Evolutionary conservation across 306 rosid genomes (phyloP), one percentile per base, ranked within the genome.

Genomic region (Pachyrhizus erosus): DNA sequence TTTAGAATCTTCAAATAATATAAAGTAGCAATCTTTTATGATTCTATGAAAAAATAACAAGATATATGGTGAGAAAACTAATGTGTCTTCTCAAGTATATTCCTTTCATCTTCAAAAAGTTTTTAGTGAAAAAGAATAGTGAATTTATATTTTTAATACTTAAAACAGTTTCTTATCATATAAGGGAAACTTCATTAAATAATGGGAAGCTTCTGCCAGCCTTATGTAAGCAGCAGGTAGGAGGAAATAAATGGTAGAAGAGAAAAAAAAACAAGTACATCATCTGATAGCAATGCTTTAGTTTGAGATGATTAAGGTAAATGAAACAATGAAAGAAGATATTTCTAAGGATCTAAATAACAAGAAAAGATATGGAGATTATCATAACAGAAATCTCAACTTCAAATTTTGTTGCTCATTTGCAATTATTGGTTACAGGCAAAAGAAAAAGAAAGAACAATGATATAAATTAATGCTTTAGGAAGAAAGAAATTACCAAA

Each of bases 401-500:
- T 21, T 23, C 17, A 26, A 26, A 26, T 60, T 10, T 60, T 60
- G 61, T 57, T 5, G 2, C 37, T 10, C 37, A 60, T 60, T 24
- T 58, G 3, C 2, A 20, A 21, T 55, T 55, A 24, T 58, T 0
- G 4, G 31, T 23, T 24, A 12, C n/a, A 60, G 3, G 2, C n/a
- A 11, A 9, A 31, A 27, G 40, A 14, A 37, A 40, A 67, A 1
- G 60, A 18, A 67, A 52, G 2, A 77, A 24, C 20, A 62, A 43
- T 10, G 46, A 27, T 23, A 6, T 65, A 26, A 60, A 58, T 24
- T 0, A 24, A 66, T 51, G 82, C 9, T 45, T 72, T 26, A 3
- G 48, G 52, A 33, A 1, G 52, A 39, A 23, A 33, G 70, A 31
- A 79, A 79, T 70, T 80, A 90, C 91, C 91, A 88, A 48, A 60